These are phyloP conservation scores for Malus hybrid DNA, from an alignment of 331 rosid species.

Conservation along the genomic window DNA sequence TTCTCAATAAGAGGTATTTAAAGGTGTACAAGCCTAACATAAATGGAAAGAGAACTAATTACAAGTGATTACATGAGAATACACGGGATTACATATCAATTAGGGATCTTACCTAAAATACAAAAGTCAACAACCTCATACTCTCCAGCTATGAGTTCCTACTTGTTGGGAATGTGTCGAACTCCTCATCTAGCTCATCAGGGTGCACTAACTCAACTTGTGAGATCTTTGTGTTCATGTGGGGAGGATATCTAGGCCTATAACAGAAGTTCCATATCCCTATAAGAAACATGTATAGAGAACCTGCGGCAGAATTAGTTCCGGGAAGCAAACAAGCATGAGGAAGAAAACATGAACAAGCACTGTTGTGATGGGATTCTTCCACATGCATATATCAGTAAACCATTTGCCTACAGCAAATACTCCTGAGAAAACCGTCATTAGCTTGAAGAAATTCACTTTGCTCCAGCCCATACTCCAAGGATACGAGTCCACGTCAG, in stretches of 20 bases:
- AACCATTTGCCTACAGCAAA: constrained; percentile 31
- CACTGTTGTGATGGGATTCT: constrained; percentile 25
- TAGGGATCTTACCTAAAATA: too few species aligned
- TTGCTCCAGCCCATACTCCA: constrained; percentile 40
- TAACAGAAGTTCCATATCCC: constrained; percentile 35
- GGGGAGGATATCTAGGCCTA: constrained; percentile 1
- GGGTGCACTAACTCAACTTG: constrained; percentile 26
- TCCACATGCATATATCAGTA: constrained; percentile 29
- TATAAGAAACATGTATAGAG: constrained; percentile 29
- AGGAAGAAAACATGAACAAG: constrained; percentile 31
- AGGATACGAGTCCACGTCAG: constrained; percentile 31
- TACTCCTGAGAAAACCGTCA: constrained; percentile 28
- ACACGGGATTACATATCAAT: too few species aligned
- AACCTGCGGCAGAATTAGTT: constrained; percentile 26
- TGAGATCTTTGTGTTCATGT: constrained; percentile 27
- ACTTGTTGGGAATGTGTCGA: constrained; percentile 30
- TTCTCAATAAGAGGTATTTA: too few species aligned
- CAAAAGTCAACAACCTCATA: neutral
- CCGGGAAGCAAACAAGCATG: constrained; percentile 32
- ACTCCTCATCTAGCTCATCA: constrained; percentile 38
- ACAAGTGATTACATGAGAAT: too few species aligned
- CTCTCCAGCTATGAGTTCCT: constrained; percentile 19
- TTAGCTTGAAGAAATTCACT: constrained; percentile 25
- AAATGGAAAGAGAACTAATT: too few species aligned
- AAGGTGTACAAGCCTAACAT: too few species aligned